These are phyloP conservation scores for Aspergillus viridinutans DNA, from an alignment of 2,329 filamentous ascomycete genomes.

Conservation along the genomic window DNA sequence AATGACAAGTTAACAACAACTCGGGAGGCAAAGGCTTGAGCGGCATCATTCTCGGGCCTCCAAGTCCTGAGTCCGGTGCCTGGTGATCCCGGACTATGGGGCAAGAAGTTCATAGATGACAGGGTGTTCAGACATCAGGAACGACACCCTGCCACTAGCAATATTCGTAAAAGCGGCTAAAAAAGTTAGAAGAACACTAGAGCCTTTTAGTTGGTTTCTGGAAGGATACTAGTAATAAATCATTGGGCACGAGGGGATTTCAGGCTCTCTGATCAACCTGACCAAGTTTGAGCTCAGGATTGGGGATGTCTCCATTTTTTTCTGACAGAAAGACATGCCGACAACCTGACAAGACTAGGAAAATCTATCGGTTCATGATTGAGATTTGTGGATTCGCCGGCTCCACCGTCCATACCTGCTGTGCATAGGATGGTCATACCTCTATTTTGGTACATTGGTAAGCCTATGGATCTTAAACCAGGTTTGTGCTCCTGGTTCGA, in stretches of 20 bases:
- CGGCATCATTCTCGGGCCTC: not conserved
- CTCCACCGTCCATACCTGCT: no score
- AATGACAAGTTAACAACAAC: not conserved
- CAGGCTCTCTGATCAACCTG: not conserved
- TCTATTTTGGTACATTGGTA: not conserved
- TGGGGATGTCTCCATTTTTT: not conserved
- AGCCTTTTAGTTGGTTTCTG: constrained; percentile 14
- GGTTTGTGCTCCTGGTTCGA: not conserved
- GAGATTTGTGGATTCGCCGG: no score
- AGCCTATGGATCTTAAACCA: not conserved
- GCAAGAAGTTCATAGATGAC: not conserved
- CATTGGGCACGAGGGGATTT: not conserved
- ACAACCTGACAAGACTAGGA: not conserved
- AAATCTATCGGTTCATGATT: no score
- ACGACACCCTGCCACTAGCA: no score
- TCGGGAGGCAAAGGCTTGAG: not conserved
- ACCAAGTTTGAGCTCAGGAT: not conserved
- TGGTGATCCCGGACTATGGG: not conserved
- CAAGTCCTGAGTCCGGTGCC: not conserved
- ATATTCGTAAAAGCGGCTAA: not conserved
- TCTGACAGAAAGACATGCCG: not conserved
- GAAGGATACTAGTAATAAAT: constrained; percentile 14
- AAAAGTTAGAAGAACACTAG: not conserved
- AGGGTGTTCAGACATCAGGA: not conserved
- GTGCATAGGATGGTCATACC: not conserved